A percentile compares a stretch with the other conserved stretches of the same genome.
Conservation (phyloP, 768 basidiomycete genomes). For the Pisolithus microcarpus region DNA sequence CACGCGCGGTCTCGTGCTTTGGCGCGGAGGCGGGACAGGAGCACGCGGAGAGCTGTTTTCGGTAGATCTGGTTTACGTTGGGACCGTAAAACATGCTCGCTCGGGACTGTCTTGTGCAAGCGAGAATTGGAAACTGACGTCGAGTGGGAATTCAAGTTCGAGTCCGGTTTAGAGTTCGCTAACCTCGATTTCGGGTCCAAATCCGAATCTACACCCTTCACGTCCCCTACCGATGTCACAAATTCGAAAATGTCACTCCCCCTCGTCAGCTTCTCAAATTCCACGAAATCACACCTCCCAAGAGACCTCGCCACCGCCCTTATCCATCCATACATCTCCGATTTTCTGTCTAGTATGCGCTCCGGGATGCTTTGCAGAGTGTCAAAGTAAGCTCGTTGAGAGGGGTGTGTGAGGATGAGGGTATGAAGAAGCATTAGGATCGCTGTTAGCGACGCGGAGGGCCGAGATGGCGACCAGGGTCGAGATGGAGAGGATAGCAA, state of each 20-base stretch:
- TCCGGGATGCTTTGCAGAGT: constrained; percentile 17
- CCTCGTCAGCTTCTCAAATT: constrained; percentile 40
- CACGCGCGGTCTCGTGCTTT: constrained; percentile 52
- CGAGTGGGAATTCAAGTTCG: constrained; percentile 7
- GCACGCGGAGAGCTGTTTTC: constrained; percentile 35
- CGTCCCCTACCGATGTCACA: too few species aligned
- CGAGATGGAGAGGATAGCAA: too few species aligned
- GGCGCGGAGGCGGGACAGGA: constrained; percentile 41
- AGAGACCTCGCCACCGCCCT: constrained; percentile 42
- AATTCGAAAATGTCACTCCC: constrained; percentile 2
- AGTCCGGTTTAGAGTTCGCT: too few species aligned
- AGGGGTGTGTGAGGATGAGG: constrained; percentile 54
- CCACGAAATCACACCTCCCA: constrained; percentile 47
- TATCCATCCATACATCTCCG: constrained; percentile 44
- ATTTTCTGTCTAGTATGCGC: constrained; percentile 31
- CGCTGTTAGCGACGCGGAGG: constrained; percentile 25
- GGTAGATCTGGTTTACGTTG: constrained; percentile 20
- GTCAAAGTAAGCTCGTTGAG: constrained; percentile 45
- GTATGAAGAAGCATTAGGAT: constrained; percentile 53
- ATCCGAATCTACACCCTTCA: too few species aligned
- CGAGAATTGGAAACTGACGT: constrained; percentile 12
- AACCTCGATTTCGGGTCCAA: too few species aligned
- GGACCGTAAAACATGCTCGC: not conserved
- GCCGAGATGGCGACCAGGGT: constrained; percentile 6
- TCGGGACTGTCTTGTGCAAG: not conserved